A percentile compares a stretch with the other conserved stretches of the same genome.
These are phyloP conservation scores for Solanum chacoense DNA, from an alignment of 305 asterid genomes.

Conservation along the genomic window DNA sequence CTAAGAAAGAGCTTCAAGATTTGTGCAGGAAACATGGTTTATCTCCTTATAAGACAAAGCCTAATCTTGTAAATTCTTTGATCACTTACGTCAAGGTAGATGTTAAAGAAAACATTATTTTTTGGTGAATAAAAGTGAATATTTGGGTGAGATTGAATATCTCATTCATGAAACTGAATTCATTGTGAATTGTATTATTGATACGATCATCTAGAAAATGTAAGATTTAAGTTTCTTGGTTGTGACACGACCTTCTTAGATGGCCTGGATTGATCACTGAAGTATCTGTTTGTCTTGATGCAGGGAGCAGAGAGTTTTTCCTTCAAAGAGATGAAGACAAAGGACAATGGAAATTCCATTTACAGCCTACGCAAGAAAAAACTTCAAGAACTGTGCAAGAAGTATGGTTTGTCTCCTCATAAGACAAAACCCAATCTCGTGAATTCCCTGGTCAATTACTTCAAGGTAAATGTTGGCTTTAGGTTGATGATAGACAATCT, in stretches of 20 bases:
- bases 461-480: conserved; percentile 8
- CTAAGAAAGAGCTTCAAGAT: conserved; percentile 9
- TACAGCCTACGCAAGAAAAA: conserved; percentile 3
- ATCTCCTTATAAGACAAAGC: conserved; percentile 10
- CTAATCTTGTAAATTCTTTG: conserved; percentile 7
- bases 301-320: neutral
- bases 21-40: conserved; percentile 7
- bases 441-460: conserved; percentile 8
- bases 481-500: neutral
- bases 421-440: conserved; percentile 8
- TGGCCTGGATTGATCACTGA: neutral
- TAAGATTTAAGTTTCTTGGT: neutral
- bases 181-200: neutral
- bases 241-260: neutral
- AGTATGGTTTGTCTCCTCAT: conserved; percentile 11
- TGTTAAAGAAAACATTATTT: neutral
- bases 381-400: conserved; percentile 13
- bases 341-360: neutral
- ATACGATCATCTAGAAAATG: neutral
- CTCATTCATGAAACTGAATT: neutral
- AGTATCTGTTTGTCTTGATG: neutral
- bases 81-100: conserved; percentile 1
- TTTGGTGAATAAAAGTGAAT: neutral
- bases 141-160: neutral
- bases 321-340: conserved; percentile 2